A percentile compares a stretch with the other conserved stretches of the same genome.
phyloP scores from a whole-genome alignment of 441 rosid species.

The Syzygium syzygioides region DNA sequence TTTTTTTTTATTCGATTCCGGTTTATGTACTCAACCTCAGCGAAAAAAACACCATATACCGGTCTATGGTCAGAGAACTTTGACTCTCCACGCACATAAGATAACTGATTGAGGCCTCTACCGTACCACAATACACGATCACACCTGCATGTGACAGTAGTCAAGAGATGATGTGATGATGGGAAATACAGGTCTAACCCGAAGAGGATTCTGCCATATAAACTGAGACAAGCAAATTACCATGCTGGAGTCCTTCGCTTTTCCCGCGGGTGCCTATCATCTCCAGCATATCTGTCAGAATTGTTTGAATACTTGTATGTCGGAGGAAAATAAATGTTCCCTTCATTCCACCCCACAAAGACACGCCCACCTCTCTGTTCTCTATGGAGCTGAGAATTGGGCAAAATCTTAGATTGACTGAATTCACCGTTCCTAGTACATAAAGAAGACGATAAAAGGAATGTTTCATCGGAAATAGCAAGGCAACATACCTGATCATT shows the following conservation, averaged over 20 bases:
- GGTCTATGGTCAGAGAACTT: slow-evolving; percentile 99
- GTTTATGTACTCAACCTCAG: slow-evolving; percentile 78
- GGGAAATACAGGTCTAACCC: not conserved
- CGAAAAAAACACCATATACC: slow-evolving; percentile 76
- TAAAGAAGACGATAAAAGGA: not conserved
- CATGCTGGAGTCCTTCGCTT: slow-evolving; percentile 98
- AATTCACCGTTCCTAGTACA: not conserved
- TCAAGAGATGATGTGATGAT: not conserved
- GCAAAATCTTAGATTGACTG: slow-evolving; percentile 9
- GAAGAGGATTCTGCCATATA: not conserved
- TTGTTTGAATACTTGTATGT: slow-evolving; percentile 97
- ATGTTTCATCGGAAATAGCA: not conserved
- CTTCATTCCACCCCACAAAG: slow-evolving; percentile 94
- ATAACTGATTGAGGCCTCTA: slow-evolving; percentile 67
- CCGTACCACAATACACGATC: slow-evolving; percentile 97
- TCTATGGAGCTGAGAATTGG: slow-evolving; percentile 53
- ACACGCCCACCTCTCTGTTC: slow-evolving; percentile 75
- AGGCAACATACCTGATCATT: slow-evolving; percentile 78
- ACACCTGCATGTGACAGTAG: slow-evolving; percentile 51
- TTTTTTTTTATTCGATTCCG: slow-evolving; percentile 55
- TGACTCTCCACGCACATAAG: slow-evolving; percentile 96
- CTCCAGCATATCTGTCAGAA: slow-evolving; percentile 90
- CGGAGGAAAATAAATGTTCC: slow-evolving; percentile 90
- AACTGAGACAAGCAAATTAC: slow-evolving; percentile 23
- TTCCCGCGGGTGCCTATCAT: slow-evolving; percentile 75